These are phyloP conservation scores for Endotrypanum monterogeii DNA, from an alignment of 208 protist species.

Conservation along the genomic window DNA sequence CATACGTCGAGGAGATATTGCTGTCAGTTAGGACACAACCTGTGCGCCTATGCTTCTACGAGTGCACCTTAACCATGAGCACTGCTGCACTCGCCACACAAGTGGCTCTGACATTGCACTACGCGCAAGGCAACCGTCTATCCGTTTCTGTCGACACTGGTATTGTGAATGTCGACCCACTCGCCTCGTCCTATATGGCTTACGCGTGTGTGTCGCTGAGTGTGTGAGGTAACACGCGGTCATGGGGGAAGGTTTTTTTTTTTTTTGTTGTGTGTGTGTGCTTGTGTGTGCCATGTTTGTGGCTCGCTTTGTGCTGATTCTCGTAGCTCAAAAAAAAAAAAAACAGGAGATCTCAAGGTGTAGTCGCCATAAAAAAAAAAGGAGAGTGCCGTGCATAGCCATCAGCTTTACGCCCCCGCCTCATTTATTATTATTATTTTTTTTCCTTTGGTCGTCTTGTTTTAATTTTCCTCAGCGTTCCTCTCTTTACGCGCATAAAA, in stretches of 20 bases:
- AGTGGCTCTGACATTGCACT: background rate
- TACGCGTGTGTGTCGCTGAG: conserved; percentile 44
- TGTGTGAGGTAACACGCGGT: background rate
- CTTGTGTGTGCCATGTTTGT: too few relatives aligned
- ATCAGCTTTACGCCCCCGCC: too few relatives aligned
- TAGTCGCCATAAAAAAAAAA: too few relatives aligned
- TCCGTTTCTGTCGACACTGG: conserved; percentile 34
- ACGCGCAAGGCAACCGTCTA: background rate
- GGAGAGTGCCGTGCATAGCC: too few relatives aligned
- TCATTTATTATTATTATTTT: too few relatives aligned
- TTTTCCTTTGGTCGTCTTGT: too few relatives aligned
- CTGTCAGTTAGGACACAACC: background rate
- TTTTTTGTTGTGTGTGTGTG: too few relatives aligned
- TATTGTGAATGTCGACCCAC: conserved; percentile 70
- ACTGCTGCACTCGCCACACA: conserved; percentile 2
- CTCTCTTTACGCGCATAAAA: too few relatives aligned
- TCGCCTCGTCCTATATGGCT: conserved; percentile 52
- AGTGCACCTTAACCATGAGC: conserved; percentile 22
- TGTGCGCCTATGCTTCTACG: conserved; percentile 22
- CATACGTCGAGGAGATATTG: background rate
- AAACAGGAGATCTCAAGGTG: too few relatives aligned
- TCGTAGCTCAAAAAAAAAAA: too few relatives aligned
- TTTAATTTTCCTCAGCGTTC: too few relatives aligned
- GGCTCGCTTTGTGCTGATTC: too few relatives aligned
- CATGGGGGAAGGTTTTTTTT: background rate